Base-by-base conservation (phyloP, 2,329 filamentous ascomycete species). In the Microsporum audouinii region DNA sequence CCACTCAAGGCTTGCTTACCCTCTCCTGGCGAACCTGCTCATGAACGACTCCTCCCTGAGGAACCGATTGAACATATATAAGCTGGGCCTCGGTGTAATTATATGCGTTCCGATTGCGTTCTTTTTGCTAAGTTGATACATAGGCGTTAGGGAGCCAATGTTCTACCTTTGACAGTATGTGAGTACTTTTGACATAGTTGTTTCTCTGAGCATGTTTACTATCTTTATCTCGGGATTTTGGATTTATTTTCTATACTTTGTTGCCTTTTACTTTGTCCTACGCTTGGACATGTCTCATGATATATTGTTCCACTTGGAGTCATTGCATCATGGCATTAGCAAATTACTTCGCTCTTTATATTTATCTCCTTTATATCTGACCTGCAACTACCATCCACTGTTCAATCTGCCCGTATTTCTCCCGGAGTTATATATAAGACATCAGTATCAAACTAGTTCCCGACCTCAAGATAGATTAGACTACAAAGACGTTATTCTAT, bases 21-120 rank as follows among this genome's bases (percentile, higher is more conserved):
- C 8, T 74, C 81, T 14, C 74, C 74, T 34, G 43, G 61, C 33
- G 61, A 43, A 14, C 59, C 59, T 39, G 38, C 36, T 7, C 34
- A 47, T 64, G 66, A 67, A 39, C 70, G 73, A 12, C 75, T 95
- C 33, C 78, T 95, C 5, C 88, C 88, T 0, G 90, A 95, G 72
- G 88, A 91, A 63, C 89, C 89, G 0, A 88, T 95, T 64, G 89
- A 95, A 75, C 89, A 94, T 71, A 69, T 74, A 10, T 77, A 70
- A 67, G 6, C 31, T 55, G 8, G 31, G 5, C 33, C n/a, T 55
- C n/a, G 12, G 14, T 34, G 7, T 36, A 14, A 8, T 17, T 55
- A 34, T 55, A 17, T 36, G 8, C n/a, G 12, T 34, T 17, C n/a
- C 6, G 12, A 36, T 23, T 55, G 31, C 51, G n/a, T 55, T 17